Percentiles rank a stretch among this genome's conserved stretches.
phyloP scores from a whole-genome alignment of 495 filamentous ascomycete species.

The Neurospora sp. region DNA sequence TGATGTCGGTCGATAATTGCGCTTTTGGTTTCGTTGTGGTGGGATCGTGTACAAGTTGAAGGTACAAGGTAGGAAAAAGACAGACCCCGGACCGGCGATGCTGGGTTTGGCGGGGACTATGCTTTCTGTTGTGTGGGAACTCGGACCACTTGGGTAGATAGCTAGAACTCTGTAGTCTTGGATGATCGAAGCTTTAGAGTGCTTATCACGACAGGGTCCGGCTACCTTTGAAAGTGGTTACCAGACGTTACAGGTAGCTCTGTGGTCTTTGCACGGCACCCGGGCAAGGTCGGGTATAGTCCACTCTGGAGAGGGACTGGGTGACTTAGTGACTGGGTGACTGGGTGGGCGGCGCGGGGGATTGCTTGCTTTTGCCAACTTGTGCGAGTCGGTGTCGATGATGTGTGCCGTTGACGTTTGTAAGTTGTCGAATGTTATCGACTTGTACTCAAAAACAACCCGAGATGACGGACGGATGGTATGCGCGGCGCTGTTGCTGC shows the following conservation, averaged over 20 bases:
- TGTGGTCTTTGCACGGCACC: neutral
- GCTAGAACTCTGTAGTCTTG: neutral
- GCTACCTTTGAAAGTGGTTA: neutral
- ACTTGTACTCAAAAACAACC: neutral
- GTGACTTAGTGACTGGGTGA: neutral
- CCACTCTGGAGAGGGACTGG: neutral
- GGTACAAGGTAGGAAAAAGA: neutral
- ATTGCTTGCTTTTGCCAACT: neutral
- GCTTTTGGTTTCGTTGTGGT: slow-evolving; percentile 12
- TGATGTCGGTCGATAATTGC: slow-evolving; percentile 16
- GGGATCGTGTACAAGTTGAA: neutral
- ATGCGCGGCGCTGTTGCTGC: neutral
- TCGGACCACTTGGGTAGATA: neutral
- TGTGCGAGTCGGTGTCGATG: no score
- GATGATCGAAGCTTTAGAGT: neutral
- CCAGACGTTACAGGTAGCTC: neutral
- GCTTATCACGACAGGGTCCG: neutral
- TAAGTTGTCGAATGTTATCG: neutral
- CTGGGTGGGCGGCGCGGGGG: neutral
- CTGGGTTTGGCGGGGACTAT: neutral
- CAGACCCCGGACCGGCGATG: neutral
- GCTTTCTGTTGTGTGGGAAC: neutral
- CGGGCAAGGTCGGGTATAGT: neutral
- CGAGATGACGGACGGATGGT: neutral
- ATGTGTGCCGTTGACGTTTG: neutral